Conservation (phyloP, 345 rosid genomes). For the Lenwebbia sp. region DNA sequence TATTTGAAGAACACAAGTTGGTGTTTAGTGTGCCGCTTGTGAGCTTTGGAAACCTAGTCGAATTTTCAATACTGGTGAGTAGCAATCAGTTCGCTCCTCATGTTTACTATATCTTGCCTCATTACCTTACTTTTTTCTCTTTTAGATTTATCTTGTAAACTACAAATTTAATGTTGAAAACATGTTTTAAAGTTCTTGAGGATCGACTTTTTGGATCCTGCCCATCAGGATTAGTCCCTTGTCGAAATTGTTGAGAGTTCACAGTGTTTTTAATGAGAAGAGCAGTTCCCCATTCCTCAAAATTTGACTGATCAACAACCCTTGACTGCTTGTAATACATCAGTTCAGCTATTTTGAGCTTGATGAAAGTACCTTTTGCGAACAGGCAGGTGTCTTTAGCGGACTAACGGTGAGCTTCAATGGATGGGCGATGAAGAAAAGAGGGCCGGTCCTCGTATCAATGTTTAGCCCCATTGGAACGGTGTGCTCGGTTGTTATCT, state of each 20-base stretch:
- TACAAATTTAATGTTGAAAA: not conserved
- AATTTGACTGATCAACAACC: not conserved
- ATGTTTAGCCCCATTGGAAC: slow-evolving; percentile 87
- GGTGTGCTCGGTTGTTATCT: slow-evolving; percentile 53
- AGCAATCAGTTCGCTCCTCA: not conserved
- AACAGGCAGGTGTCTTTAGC: slow-evolving; percentile 56
- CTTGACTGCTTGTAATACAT: not conserved
- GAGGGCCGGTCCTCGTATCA: slow-evolving; percentile 88
- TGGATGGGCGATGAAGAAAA: slow-evolving; percentile 98
- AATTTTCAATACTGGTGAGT: slow-evolving; percentile 51
- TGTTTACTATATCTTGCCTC: not conserved
- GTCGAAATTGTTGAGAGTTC: not conserved
- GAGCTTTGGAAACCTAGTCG: slow-evolving; percentile 22
- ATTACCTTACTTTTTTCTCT: not conserved
- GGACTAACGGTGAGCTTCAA: slow-evolving; percentile 82
- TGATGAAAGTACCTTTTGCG: not conserved
- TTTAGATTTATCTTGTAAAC: not conserved
- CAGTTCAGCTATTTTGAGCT: not conserved
- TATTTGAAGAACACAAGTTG: slow-evolving; percentile 27
- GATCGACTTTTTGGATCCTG: not conserved
- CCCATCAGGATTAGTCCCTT: not conserved
- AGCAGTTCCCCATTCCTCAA: not conserved
- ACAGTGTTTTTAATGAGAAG: not conserved
- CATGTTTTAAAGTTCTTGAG: not conserved
- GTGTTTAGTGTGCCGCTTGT: slow-evolving; percentile 27